Evolutionary conservation across 257 asterid genomes (phyloP).

Genomic region (Datura wrightii): DNA sequence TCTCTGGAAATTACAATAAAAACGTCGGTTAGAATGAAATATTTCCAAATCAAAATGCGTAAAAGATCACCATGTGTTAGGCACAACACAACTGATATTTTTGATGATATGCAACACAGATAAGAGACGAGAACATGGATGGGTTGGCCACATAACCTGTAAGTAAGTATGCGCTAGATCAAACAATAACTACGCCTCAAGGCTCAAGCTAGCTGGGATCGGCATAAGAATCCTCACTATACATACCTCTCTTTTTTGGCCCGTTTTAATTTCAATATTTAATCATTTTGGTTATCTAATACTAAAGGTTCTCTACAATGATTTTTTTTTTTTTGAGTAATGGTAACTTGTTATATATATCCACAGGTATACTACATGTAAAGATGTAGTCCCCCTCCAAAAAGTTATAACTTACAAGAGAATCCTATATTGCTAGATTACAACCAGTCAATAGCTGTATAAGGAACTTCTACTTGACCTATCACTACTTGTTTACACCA

Average conservation of each 20-base stretch:
- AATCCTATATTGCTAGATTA: too few species aligned
- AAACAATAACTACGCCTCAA: background rate
- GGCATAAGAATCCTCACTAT: background rate
- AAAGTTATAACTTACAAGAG: too few species aligned
- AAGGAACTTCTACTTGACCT: too few species aligned
- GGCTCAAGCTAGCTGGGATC: background rate
- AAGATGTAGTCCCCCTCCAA: too few species aligned
- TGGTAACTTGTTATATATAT: too few species aligned
- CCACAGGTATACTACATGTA: too few species aligned
- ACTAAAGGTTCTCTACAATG: background rate
- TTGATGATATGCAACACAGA: background rate
- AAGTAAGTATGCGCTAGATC: background rate
- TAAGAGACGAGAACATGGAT: background rate
- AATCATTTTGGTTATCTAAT: background rate
- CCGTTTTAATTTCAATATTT: background rate
- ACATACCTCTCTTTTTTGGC: background rate
- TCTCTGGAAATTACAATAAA: constrained; percentile 64
- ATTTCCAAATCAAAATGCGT: constrained; percentile 33
- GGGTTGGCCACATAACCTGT: background rate
- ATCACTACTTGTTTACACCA: too few species aligned
- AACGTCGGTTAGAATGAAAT: constrained; percentile 28
- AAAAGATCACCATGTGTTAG: background rate
- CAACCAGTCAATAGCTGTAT: too few species aligned
- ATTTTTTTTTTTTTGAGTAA: too few species aligned
- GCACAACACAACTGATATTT: background rate